A percentile compares a stretch with the other conserved stretches of the same genome.
Conservation (phyloP, 805 yeast species). For the Teunomyces pallodes region DNA sequence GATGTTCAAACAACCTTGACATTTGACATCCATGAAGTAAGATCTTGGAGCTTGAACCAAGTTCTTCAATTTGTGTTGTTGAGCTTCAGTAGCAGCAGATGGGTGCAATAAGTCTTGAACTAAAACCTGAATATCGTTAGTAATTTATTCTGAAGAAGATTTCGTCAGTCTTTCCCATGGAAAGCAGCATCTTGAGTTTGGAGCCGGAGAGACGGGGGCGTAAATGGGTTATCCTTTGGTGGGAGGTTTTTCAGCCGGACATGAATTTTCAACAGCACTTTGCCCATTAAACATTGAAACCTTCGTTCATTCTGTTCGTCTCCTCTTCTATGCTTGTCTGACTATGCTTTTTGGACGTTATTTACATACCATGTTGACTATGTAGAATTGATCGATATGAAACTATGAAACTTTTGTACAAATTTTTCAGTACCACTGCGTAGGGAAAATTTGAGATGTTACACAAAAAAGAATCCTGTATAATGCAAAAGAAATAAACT, state of each 20-base stretch:
- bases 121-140: slow-evolving; percentile 64
- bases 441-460: neutral
- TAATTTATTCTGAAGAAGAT: neutral
- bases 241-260: no score
- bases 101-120: slow-evolving; percentile 99
- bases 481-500: neutral
- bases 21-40: slow-evolving; percentile 99
- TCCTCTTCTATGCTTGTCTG: neutral
- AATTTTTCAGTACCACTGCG: neutral
- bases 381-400: slow-evolving; percentile 9
- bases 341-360: neutral
- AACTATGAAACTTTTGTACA: slow-evolving; percentile 7
- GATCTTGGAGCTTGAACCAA: slow-evolving; percentile 98
- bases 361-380: slow-evolving; percentile 16
- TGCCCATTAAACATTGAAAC: no score
- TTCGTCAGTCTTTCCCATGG: no score
- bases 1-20: slow-evolving; percentile 99
- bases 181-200: no score
- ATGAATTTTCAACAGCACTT: no score
- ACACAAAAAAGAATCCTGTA: neutral
- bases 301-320: neutral
- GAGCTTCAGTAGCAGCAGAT: slow-evolving; percentile 92
- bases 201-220: no score
- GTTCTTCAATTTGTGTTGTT: slow-evolving; percentile 95
- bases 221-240: no score